phyloP scores from a whole-genome alignment of 1,139 yeast species.

The Candida mesenterica region DNA sequence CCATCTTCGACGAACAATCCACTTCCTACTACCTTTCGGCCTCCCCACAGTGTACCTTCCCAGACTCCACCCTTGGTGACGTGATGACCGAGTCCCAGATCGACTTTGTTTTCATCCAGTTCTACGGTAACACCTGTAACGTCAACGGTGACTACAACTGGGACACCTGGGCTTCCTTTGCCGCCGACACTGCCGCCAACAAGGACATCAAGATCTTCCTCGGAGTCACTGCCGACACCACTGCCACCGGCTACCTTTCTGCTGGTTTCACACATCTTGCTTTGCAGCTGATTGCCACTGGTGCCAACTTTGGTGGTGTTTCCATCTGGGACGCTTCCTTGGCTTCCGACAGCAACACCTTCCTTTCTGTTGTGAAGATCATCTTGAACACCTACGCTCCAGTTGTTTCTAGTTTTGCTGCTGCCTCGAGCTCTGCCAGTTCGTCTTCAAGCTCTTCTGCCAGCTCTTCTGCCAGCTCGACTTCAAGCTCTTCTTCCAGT shows the following conservation, averaged over 20 bases:
- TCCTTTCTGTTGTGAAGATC: neutral
- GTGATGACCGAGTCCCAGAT: conserved; percentile 11
- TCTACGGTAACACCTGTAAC: conserved; percentile 18
- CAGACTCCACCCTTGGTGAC: conserved; percentile 16
- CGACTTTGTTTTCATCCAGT: conserved; percentile 19
- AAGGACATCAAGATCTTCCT: conserved; percentile 26
- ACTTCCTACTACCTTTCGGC: conserved; percentile 1
- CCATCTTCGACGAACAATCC: no score
- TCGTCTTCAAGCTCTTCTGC: conserved; percentile 1
- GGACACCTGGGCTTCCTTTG: conserved; percentile 27
- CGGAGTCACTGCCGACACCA: conserved; percentile 26
- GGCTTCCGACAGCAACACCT: neutral
- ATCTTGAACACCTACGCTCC: no score
- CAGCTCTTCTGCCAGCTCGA: no score
- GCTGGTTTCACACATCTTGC: no score
- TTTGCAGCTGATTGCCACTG: conserved; percentile 15
- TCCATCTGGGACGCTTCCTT: conserved; percentile 30
- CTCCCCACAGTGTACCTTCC: conserved; percentile 18
- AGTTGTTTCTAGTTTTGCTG: conserved; percentile 13
- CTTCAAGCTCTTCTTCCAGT: neutral
- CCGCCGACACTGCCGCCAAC: conserved; percentile 21
- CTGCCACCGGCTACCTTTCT: conserved; percentile 17
- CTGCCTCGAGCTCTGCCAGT: neutral
- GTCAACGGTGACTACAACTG: no score
- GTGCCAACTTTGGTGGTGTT: conserved; percentile 25